Conservation (phyloP, 257 asterid genomes). For the Penstemon barbatus region DNA sequence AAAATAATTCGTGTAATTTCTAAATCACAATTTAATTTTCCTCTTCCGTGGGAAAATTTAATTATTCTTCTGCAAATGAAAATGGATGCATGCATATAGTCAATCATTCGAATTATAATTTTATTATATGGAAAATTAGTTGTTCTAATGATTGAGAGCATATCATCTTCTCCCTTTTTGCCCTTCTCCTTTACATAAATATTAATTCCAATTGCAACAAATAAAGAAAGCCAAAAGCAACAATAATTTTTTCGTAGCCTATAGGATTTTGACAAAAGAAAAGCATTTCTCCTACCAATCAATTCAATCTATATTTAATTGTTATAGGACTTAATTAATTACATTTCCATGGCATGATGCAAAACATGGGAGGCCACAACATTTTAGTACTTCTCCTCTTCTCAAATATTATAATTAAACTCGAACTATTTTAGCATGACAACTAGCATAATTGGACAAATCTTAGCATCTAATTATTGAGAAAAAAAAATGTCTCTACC, state of each 20-base stretch:
- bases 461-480: conserved; percentile 26
- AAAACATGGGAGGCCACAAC: conserved; percentile 41
- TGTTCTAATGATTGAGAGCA: conserved; percentile 23
- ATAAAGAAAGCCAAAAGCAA: conserved; percentile 21
- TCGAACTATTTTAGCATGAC: conserved; percentile 28
- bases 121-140: background rate
- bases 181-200: conserved; percentile 4
- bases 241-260: background rate
- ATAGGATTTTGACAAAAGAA: conserved; percentile 5
- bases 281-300: conserved; percentile 35
- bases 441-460: conserved; percentile 29
- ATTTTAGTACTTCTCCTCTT: conserved; percentile 8
- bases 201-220: conserved; percentile 8
- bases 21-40: too few relatives aligned
- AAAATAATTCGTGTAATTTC: too few relatives aligned
- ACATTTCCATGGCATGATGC: conserved; percentile 21
- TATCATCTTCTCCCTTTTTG: background rate
- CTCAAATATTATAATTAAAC: conserved; percentile 19
- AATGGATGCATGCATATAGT: background rate
- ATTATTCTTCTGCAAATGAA: background rate
- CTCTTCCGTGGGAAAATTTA: background rate
- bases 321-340: conserved; percentile 21
- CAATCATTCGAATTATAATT: background rate
- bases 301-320: conserved; percentile 12
- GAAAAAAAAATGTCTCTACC: conserved; percentile 1